These are phyloP conservation scores for Mycena indigotica DNA, from an alignment of 768 basidiomycete species.

Conservation along the genomic window DNA sequence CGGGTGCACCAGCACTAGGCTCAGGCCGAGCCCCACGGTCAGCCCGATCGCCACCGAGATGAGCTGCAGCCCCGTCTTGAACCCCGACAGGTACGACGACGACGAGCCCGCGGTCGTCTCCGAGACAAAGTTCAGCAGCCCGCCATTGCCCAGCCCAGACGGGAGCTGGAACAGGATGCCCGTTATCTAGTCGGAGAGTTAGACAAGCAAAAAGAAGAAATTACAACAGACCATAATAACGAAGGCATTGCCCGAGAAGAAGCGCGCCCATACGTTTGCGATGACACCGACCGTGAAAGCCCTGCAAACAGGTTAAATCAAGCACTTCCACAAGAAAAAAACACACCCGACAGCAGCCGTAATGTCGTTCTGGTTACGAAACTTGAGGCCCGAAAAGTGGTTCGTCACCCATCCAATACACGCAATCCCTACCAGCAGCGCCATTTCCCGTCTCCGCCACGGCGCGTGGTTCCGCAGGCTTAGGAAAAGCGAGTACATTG, in stretches of 20 bases:
- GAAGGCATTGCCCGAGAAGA: conserved; percentile 75
- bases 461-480: conserved; percentile 69
- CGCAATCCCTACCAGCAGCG: conserved; percentile 61
- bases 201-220: neutral
- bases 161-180: conserved; percentile 87
- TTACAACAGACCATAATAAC: conserved; percentile 68
- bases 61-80: conserved; percentile 74
- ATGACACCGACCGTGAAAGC: conserved; percentile 82
- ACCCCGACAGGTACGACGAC: conserved; percentile 65
- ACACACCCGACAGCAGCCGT: conserved; percentile 71
- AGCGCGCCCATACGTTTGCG: conserved; percentile 74
- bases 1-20: conserved; percentile 67
- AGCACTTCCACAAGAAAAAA: neutral
- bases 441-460: conserved; percentile 57
- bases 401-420: conserved; percentile 80
- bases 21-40: conserved; percentile 78
- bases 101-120: conserved; percentile 54
- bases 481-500: conserved; percentile 66
- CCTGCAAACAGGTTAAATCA: conserved; percentile 34
- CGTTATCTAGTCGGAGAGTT: conserved; percentile 48
- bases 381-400: conserved; percentile 64
- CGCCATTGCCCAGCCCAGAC: conserved; percentile 78
- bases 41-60: conserved; percentile 76
- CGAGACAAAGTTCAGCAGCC: conserved; percentile 71
- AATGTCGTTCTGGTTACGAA: conserved; percentile 73